These are phyloP conservation scores for Triticum timopheevii DNA, from an alignment of 176 grass and related monocot genomes.

Conservation along the genomic window DNA sequence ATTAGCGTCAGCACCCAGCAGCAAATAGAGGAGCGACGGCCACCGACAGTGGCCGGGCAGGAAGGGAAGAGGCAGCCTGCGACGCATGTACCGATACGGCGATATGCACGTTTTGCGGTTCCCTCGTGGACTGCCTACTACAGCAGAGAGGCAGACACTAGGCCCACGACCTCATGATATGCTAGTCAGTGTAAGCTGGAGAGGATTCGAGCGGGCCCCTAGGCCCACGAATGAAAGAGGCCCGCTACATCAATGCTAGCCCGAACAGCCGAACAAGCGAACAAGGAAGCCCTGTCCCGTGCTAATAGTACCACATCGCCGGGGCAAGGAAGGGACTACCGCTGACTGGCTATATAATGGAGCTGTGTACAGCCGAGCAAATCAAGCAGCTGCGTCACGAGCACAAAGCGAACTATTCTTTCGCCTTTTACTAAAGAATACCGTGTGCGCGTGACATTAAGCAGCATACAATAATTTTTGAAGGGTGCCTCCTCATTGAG, in stretches of 20 bases:
- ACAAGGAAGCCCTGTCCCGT: background rate
- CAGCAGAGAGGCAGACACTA: too few relatives aligned
- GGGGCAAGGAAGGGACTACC: background rate
- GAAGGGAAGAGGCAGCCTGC: background rate
- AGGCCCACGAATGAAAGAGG: background rate
- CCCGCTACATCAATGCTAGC: background rate
- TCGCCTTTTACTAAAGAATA: slow-evolving; percentile 92
- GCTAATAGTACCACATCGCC: background rate
- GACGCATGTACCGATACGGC: too few relatives aligned
- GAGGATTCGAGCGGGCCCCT: too few relatives aligned
- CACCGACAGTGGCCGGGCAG: slow-evolving; percentile 17
- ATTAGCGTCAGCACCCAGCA: background rate
- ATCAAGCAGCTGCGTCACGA: slow-evolving; percentile 52
- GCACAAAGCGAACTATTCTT: slow-evolving; percentile 77
- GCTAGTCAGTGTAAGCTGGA: too few relatives aligned
- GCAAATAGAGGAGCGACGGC: background rate
- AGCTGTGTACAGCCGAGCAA: accelerated
- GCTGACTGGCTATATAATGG: background rate
- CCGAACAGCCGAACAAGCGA: too few relatives aligned
- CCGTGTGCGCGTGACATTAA: slow-evolving; percentile 37
- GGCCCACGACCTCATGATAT: too few relatives aligned
- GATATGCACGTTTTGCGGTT: background rate
- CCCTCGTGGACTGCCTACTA: background rate
- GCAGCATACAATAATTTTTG: slow-evolving; percentile 49
- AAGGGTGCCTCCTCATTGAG: background rate